Evolutionary conservation across 495 filamentous ascomycete species (phyloP).

Genomic region (Penicillium daleae): DNA sequence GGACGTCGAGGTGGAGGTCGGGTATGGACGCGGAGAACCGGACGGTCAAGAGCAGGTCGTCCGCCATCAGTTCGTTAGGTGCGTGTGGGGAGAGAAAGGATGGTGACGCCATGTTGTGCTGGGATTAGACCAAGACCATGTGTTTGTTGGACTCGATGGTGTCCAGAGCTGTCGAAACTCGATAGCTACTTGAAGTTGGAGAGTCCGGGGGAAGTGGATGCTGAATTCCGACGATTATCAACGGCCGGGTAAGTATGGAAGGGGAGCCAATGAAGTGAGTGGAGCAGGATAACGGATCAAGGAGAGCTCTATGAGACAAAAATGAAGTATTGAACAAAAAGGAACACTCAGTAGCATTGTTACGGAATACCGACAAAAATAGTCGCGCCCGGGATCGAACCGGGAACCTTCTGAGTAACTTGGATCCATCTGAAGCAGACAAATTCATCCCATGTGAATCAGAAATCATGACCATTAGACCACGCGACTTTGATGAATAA

Average conservation of each 20-base stretch:
- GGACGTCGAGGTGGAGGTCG: constrained; percentile 79
- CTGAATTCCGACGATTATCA: not conserved
- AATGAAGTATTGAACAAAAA: no score
- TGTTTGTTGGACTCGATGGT: not conserved
- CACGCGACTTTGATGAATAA: constrained; percentile 21
- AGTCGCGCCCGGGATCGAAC: constrained; percentile 49
- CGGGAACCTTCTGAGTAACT: constrained; percentile 31
- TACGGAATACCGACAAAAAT: constrained; percentile 19
- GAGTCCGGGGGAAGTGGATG: not conserved
- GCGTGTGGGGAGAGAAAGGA: constrained; percentile 24
- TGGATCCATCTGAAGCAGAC: not conserved
- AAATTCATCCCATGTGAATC: constrained; percentile 25
- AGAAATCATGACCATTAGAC: constrained; percentile 30
- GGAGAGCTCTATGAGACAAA: no score
- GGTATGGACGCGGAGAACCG: constrained; percentile 85
- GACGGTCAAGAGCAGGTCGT: constrained; percentile 72
- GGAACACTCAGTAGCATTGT: no score
- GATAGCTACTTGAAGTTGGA: not conserved
- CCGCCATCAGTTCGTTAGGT: constrained; percentile 31
- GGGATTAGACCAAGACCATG: not conserved
- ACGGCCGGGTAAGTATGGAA: no score
- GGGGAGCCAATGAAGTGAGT: no score
- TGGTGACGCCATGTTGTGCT: constrained; percentile 19
- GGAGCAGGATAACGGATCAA: no score
- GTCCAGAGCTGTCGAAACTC: not conserved